Evolutionary conservation across 2,329 filamentous ascomycete genomes (phyloP).

Genomic region (Cladosporium austrohemisphaericum): DNA sequence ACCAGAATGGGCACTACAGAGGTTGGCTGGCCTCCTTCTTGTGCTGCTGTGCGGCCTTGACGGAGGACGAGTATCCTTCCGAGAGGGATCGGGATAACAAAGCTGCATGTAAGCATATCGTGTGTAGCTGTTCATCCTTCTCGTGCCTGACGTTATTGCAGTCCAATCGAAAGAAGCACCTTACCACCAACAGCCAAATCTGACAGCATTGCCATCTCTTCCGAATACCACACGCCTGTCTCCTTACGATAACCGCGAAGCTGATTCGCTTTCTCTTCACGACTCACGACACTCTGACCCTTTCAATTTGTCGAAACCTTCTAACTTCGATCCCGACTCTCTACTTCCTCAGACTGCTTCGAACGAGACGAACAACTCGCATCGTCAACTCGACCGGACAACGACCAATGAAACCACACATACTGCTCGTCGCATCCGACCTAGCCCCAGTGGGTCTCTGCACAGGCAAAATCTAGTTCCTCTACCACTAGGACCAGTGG

Average conservation of each 20-base stretch:
- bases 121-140: neutral
- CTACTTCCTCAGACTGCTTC: slow-evolving; percentile 17
- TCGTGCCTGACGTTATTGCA: neutral
- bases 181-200: neutral
- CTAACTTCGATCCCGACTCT: slow-evolving; percentile 23
- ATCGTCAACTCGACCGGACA: neutral
- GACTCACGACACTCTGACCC: slow-evolving; percentile 4
- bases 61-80: slow-evolving; percentile 27
- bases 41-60: slow-evolving; percentile 31
- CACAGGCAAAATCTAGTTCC: slow-evolving; percentile 28
- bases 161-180: neutral
- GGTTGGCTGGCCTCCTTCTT: slow-evolving; percentile 35
- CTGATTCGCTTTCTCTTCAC: neutral
- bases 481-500: slow-evolving; percentile 27
- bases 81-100: slow-evolving; percentile 19
- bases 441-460: neutral
- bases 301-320: slow-evolving; percentile 18
- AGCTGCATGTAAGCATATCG: slow-evolving; percentile 18
- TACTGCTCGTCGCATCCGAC: neutral
- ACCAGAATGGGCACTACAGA: slow-evolving; percentile 27
- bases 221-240: neutral
- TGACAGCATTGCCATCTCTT: neutral
- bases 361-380: neutral
- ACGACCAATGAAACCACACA: neutral
- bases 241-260: neutral